A percentile compares a stretch with the other conserved stretches of the same genome.
Conservation (phyloP, 2,329 filamentous ascomycete genomes). For the Talaromyces sp. region DNA sequence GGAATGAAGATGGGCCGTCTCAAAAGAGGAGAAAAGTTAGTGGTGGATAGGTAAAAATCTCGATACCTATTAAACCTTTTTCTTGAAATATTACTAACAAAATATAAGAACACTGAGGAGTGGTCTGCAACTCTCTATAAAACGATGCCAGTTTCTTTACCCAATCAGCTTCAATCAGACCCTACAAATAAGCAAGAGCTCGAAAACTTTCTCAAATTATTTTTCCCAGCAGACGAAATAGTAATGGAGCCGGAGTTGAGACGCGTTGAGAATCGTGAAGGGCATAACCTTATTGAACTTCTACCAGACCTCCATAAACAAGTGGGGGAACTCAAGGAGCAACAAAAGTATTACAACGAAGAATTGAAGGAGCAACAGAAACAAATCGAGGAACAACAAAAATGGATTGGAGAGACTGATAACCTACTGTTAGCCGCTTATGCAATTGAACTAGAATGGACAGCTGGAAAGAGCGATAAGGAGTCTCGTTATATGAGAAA, state of each 20-base stretch:
- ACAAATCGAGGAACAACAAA: not conserved
- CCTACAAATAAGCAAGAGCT: not conserved
- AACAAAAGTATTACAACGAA: not conserved
- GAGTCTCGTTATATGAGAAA: not conserved
- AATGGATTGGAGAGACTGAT: not conserved
- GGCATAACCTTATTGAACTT: not conserved
- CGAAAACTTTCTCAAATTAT: conserved; percentile 1
- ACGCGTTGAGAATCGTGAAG: not conserved
- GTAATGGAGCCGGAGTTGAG: not conserved
- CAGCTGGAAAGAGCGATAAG: not conserved
- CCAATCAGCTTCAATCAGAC: not conserved
- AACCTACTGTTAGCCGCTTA: not conserved
- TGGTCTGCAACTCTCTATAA: not conserved
- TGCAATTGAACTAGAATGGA: not conserved
- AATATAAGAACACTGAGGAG: not conserved
- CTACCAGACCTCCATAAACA: not conserved
- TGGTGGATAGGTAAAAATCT: not conserved
- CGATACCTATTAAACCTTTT: not conserved
- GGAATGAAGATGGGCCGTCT: conserved; percentile 1
- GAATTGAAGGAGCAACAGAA: not conserved
- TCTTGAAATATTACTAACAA: not conserved
- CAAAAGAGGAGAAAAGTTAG: conserved; percentile 7
- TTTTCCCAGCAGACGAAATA: not conserved
- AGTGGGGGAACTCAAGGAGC: not conserved
- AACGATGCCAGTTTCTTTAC: not conserved